A percentile compares a stretch with the other conserved stretches of the same genome.
These are phyloP conservation scores for Viridothelium virens DNA, from an alignment of 495 filamentous ascomycete genomes.

Conservation along the genomic window DNA sequence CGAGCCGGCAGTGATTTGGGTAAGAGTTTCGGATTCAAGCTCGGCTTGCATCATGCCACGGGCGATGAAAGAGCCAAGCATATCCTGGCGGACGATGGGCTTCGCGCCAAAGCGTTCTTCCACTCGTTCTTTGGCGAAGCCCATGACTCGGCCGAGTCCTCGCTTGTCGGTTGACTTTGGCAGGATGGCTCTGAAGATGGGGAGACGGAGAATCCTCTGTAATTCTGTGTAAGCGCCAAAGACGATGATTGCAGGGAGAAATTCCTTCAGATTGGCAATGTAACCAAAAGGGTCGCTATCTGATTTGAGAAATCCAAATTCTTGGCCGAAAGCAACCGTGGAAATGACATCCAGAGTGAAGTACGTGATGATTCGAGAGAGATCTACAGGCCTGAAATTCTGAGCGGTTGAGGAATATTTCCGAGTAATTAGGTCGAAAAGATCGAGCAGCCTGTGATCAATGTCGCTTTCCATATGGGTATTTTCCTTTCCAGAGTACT, in stretches of 20 bases:
- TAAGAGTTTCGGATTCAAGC: conserved; percentile 36
- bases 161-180: conserved; percentile 29
- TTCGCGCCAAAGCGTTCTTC: conserved; percentile 28
- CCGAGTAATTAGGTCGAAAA: conserved; percentile 36
- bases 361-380: conserved; percentile 38
- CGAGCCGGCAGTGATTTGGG: conserved; percentile 37
- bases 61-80: conserved; percentile 41
- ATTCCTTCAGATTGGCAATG: conserved; percentile 26
- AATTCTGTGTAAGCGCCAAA: conserved; percentile 30
- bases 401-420: conserved; percentile 29
- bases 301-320: conserved; percentile 41
- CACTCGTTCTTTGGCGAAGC: conserved; percentile 27
- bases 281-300: conserved; percentile 29
- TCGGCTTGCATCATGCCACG: conserved; percentile 37
- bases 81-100: conserved; percentile 31
- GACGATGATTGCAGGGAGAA: conserved; percentile 28
- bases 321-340: conserved; percentile 44
- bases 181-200: conserved; percentile 31
- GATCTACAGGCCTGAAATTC: conserved; percentile 38
- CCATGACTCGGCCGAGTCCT: conserved; percentile 31
- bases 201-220: conserved; percentile 26
- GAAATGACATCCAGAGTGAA: conserved; percentile 48
- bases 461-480: conserved; percentile 40
- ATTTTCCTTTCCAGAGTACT: conserved; percentile 47
- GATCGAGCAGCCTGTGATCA: conserved; percentile 36